A percentile compares a stretch with the other conserved stretches of the same genome.
phyloP scores from a whole-genome alignment of 2,329 filamentous ascomycete genomes.

The Graphilbum ipis-grandicollis region DNA sequence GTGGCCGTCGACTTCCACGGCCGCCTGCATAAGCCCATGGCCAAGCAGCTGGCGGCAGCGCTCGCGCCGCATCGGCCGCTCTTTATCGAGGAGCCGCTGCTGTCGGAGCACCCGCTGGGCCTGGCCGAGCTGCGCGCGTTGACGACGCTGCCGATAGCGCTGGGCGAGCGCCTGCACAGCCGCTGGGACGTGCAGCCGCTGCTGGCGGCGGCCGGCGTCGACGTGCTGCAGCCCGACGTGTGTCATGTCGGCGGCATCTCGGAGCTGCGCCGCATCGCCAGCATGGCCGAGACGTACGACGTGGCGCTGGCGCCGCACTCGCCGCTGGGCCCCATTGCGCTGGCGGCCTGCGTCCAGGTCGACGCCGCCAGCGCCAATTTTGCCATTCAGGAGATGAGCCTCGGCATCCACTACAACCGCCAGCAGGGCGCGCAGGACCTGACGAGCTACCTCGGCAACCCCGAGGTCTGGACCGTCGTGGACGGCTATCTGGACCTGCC shows the following conservation, averaged over 20 bases:
- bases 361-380: slow-evolving; percentile 38
- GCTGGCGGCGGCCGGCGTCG: slow-evolving; percentile 46
- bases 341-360: slow-evolving; percentile 48
- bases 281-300: slow-evolving; percentile 49
- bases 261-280: slow-evolving; percentile 43
- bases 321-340: slow-evolving; percentile 46
- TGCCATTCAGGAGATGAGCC: slow-evolving; percentile 50
- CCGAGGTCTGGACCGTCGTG: slow-evolving; percentile 31
- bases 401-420: slow-evolving; percentile 55
- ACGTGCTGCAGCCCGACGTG: slow-evolving; percentile 49
- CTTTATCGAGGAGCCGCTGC: slow-evolving; percentile 50
- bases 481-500: slow-evolving; percentile 37
- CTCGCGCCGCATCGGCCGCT: slow-evolving; percentile 44
- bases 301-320: slow-evolving; percentile 49
- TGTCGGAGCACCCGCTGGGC: slow-evolving; percentile 41
- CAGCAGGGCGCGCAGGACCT: slow-evolving; percentile 32
- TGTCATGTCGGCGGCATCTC: slow-evolving; percentile 47
- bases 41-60: slow-evolving; percentile 45
- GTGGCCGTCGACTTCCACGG: slow-evolving; percentile 55
- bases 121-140: slow-evolving; percentile 38
- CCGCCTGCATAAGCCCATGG: slow-evolving; percentile 51
- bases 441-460: slow-evolving; percentile 41
- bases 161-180: slow-evolving; percentile 46
- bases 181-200: slow-evolving; percentile 51
- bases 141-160: slow-evolving; percentile 42